Evolutionary conservation across 2,329 filamentous ascomycete genomes (phyloP).

Genomic region (Phoma herbarum): DNA sequence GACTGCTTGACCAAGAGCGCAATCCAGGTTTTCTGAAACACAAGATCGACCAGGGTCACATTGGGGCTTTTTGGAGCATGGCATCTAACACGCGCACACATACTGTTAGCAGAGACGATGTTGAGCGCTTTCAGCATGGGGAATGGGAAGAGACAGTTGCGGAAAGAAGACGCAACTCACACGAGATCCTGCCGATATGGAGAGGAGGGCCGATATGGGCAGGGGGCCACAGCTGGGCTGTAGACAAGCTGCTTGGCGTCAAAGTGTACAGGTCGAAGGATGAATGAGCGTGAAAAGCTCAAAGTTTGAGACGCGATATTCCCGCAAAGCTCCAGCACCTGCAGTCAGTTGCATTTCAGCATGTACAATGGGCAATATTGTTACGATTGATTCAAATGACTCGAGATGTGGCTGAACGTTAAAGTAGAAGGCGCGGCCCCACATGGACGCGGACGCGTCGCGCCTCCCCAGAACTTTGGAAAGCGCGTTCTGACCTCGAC

Average conservation of each 20-base stretch:
- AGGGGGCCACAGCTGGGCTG: slow-evolving; percentile 33
- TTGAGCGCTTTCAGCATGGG: slow-evolving; percentile 34
- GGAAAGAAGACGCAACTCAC: slow-evolving; percentile 21
- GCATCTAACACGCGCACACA: slow-evolving; percentile 28
- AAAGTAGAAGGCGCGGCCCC: slow-evolving; percentile 7
- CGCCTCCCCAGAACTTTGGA: slow-evolving; percentile 12
- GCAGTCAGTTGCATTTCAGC: too few species aligned
- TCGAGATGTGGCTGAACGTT: slow-evolving; percentile 3
- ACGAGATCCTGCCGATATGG: slow-evolving; percentile 35
- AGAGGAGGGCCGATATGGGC: slow-evolving; percentile 35
- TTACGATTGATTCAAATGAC: not conserved
- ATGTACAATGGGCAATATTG: not conserved
- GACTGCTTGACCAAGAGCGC: slow-evolving; percentile 12
- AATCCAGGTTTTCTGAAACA: slow-evolving; percentile 25
- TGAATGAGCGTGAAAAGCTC: not conserved
- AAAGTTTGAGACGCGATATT: too few species aligned
- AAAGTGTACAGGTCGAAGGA: slow-evolving; percentile 32
- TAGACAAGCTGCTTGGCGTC: slow-evolving; percentile 29
- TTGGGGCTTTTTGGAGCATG: slow-evolving; percentile 37
- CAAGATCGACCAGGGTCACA: slow-evolving; percentile 33
- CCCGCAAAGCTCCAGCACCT: too few species aligned
- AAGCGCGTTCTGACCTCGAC: slow-evolving; percentile 7
- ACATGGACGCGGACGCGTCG: slow-evolving; percentile 18
- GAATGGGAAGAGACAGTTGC: slow-evolving; percentile 31
- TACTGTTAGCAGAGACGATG: slow-evolving; percentile 31